Evolutionary conservation across 2,329 filamentous ascomycete species (phyloP).

Genomic region (Pestalotiopsis fici): DNA sequence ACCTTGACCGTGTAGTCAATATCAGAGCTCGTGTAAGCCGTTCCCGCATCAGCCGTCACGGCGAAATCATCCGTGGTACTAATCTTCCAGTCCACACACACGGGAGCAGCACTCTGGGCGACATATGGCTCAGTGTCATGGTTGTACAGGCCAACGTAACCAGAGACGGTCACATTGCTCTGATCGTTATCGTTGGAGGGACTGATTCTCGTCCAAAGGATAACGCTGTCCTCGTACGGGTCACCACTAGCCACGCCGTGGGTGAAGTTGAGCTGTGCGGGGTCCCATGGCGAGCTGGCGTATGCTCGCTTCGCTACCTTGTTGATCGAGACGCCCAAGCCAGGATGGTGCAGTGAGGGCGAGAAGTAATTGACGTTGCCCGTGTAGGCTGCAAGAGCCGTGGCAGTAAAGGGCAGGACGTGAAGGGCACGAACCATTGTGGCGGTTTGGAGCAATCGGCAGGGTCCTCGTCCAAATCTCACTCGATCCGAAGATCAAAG

Average conservation of each 20-base stretch:
- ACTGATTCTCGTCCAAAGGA: constrained; percentile 44
- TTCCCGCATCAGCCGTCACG: constrained; percentile 53
- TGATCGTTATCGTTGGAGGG: constrained; percentile 44
- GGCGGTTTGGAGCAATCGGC: neutral
- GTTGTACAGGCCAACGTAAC: constrained; percentile 39
- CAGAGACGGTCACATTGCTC: constrained; percentile 42
- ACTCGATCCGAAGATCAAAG: neutral
- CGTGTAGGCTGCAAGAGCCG: constrained; percentile 25
- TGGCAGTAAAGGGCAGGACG: constrained; percentile 12
- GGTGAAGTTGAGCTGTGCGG: constrained; percentile 57
- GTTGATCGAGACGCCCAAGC: constrained; percentile 57
- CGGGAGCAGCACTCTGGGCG: constrained; percentile 55
- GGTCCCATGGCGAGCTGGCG: constrained; percentile 41
- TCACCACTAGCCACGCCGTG: constrained; percentile 55
- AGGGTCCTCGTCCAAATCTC: neutral
- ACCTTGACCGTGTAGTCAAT: constrained; percentile 77
- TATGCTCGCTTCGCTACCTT: constrained; percentile 58
- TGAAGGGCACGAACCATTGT: constrained; percentile 19
- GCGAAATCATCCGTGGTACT: constrained; percentile 44
- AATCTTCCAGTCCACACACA: constrained; percentile 69
- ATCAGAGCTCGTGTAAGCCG: constrained; percentile 69
- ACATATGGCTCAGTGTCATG: constrained; percentile 45
- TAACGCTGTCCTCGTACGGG: constrained; percentile 56
- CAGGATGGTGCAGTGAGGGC: constrained; percentile 60
- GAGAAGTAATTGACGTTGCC: constrained; percentile 61